Conservation (phyloP, 106 monocot species). For the Acorus gramineus region DNA sequence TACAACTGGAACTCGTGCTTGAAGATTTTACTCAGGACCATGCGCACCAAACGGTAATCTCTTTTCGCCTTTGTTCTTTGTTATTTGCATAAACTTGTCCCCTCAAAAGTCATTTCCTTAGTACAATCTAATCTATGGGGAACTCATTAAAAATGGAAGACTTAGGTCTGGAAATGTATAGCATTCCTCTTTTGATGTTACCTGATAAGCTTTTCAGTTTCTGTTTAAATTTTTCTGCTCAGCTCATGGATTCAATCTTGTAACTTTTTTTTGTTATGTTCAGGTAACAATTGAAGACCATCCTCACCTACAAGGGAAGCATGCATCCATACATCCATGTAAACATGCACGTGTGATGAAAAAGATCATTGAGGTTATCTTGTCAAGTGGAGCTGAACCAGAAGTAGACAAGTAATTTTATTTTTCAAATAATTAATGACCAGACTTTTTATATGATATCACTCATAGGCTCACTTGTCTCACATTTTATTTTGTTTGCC, state of each 20-base stretch:
- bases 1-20: slow-evolving; percentile 81
- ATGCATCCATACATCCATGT: slow-evolving; percentile 98
- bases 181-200: not conserved
- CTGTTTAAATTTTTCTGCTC: not conserved
- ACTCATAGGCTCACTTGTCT: too few relatives aligned
- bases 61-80: too few relatives aligned
- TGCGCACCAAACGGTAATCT: slow-evolving; percentile 83
- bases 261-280: not conserved
- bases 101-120: too few relatives aligned
- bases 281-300: slow-evolving; percentile 99
- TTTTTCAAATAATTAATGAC: not conserved
- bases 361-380: slow-evolving; percentile 93
- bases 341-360: slow-evolving; percentile 97
- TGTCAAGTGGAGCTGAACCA: slow-evolving; percentile 90
- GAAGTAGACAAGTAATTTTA: slow-evolving; percentile 91
- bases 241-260: not conserved
- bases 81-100: too few relatives aligned
- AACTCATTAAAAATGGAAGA: too few relatives aligned
- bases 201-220: not conserved
- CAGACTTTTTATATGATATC: not conserved
- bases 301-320: slow-evolving; percentile 93
- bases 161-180: too few relatives aligned
- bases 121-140: too few relatives aligned
- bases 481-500: too few relatives aligned
- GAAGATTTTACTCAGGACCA: slow-evolving; percentile 99